Base-by-base conservation (phyloP, 2,329 filamentous ascomycete species). In the Ophiostoma ulmi region DNA sequence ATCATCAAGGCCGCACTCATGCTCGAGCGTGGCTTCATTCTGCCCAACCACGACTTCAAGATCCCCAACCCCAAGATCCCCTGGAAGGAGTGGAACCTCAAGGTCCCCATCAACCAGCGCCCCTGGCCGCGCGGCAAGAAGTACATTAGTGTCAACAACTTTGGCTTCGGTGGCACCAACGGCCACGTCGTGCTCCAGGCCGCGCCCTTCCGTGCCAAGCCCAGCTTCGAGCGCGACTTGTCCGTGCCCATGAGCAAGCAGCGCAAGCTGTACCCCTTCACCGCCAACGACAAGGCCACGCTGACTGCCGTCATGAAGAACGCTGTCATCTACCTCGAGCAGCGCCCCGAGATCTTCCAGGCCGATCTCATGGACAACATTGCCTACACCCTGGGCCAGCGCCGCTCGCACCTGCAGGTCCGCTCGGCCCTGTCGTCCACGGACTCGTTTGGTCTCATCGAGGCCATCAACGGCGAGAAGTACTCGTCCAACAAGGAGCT, bases 91-190 rank as follows among this genome's bases (percentile, higher is more conserved):
- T 58, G 66, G 4, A 72, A 77, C 67, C 76, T 82, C 11, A 48
- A 77, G 35, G 75, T 83, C 22, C 79, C 80, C 0, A 81, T 78
- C 0, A 61, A 71, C 22, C 26, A 74, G 2, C 55, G 73, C 1
- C 73, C 77, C 5, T 83, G 81, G 81, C 81, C 81, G 0, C 52
- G 79, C 2, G 78, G 80, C 14, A 80, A 81, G 0, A 78, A 77
- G 20, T 77, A 81, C 44, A 81, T 79, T 5, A 82, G 80, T 61
- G 78, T 83, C 36, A 83, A 83, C 74, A 82, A 80, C 0, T 83
- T 83, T 41, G 81, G 81, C 0, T 83, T 83, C 70, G 81, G 81
- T 6, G 81, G 81, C 35, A 78, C 80, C 13, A 83, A 83, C 70
- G 77, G 80, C 0, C 81, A 82, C 73, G 80, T 77, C 58, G 82